Base-by-base conservation (phyloP, 257 asterid genomes). In the Craterostigma plantagineum region DNA sequence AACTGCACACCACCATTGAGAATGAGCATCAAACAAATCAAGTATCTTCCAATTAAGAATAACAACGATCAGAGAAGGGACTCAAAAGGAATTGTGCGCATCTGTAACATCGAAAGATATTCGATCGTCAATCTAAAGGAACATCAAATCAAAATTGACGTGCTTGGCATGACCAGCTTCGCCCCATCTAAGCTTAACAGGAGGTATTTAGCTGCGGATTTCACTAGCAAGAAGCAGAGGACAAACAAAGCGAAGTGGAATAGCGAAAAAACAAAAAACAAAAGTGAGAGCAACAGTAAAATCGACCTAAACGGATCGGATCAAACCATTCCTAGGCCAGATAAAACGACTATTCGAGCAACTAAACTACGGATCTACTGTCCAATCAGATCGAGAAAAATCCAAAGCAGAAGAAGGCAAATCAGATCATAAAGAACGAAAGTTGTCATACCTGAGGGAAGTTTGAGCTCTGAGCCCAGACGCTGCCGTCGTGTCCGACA, bases 391-490 rank as follows among this genome's bases (percentile, higher is more conserved):
- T 23, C 30, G 30, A 6, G 30, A 23, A 23, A 2, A 23, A 23
- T 23, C 30, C 2, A 6, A 23, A 2, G 30, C 30, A 23, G 30
- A 23, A 23, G 30, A 6, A 23, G 30, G 30, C 6, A 23, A 23
- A 23, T 23, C 30, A 23, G 30, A 23, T 23, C 30, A 23, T 6
- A 23, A 23, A 23, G 30, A 34, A 34, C 33, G 50, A n/a, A 35
- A 18, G 7, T 10, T 16, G 39, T 43, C 35, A 55, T 27, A 64
- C 71, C 66, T 64, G 50, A 14, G 66, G 71, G 41, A 64, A 59
- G 37, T 59, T 43, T 42, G 59, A 38, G 35, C 51, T 59, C 45
- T 64, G 71, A 52, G 71, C 66, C 71, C 71, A 64, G 48, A 64
- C 60, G 33, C 18, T 40, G 54, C 71, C 63, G 56, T 59, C 71